phyloP scores from a whole-genome alignment of 73 alveolate genomes.

The Chromera velia region DNA sequence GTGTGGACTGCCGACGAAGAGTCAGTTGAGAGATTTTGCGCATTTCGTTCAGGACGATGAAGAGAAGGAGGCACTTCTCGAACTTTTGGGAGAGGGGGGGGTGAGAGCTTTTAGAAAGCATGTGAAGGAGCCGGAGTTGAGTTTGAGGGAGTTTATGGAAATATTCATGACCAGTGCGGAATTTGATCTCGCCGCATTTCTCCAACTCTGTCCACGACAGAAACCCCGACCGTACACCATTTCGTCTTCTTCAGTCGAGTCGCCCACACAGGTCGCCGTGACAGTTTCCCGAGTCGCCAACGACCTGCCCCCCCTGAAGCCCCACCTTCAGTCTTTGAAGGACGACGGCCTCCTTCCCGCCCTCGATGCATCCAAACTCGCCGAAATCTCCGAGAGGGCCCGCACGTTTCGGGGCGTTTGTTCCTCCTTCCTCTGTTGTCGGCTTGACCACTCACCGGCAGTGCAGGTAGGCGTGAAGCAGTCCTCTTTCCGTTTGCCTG shows the following conservation, averaged over 20 bases:
- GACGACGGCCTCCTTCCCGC: too few relatives aligned
- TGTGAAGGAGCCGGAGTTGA: slow-evolving; percentile 15
- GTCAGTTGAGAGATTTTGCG: slow-evolving; percentile 30
- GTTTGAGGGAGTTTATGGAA: slow-evolving; percentile 42
- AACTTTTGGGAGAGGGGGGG: slow-evolving; percentile 39
- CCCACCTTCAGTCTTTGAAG: not conserved
- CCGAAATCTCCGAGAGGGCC: not conserved
- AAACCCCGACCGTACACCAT: slow-evolving; percentile 74
- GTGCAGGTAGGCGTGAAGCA: slow-evolving; percentile 17
- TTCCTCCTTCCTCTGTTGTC: not conserved
- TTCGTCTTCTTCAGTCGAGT: slow-evolving; percentile 52
- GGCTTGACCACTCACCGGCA: not conserved
- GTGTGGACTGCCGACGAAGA: slow-evolving; percentile 50
- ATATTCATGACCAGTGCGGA: slow-evolving; percentile 42
- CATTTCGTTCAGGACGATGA: slow-evolving; percentile 39
- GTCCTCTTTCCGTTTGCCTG: slow-evolving; percentile 53
- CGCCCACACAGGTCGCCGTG: slow-evolving; percentile 45
- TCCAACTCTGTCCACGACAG: slow-evolving; percentile 51
- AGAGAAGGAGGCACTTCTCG: slow-evolving; percentile 44
- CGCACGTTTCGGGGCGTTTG: not conserved
- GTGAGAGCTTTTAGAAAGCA: slow-evolving; percentile 27
- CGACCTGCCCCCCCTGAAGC: not conserved
- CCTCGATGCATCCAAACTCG: too few relatives aligned
- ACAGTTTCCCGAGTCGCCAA: slow-evolving; percentile 25
- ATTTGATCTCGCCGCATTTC: slow-evolving; percentile 53